Evolutionary conservation across 1,284 basidiomycete species (phyloP).

Genomic region (Cryptococcus sp.): DNA sequence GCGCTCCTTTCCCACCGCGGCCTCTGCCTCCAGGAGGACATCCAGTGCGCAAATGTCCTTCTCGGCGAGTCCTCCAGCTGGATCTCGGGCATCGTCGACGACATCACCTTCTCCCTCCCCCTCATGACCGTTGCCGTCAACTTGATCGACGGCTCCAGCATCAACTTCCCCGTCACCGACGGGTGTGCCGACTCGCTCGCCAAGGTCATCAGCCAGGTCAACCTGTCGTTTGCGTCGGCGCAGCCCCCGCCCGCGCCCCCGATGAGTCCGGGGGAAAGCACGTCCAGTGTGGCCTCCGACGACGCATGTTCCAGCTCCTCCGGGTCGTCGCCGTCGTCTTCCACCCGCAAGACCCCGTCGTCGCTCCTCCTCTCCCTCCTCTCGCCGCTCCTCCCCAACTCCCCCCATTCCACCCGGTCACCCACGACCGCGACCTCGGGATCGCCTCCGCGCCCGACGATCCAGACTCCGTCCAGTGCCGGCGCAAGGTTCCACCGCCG

Average conservation of each 20-base stretch:
- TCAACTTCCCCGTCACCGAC: constrained; percentile 34
- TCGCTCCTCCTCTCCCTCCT: constrained; percentile 44
- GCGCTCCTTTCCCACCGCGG: constrained; percentile 47
- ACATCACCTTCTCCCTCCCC: constrained; percentile 48
- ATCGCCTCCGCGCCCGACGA: constrained; percentile 12
- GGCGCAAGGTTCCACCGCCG: constrained; percentile 59
- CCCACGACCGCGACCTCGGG: constrained; percentile 5
- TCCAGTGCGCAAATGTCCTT: constrained; percentile 48
- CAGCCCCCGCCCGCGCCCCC: constrained; percentile 22
- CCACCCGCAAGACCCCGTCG: constrained; percentile 33
- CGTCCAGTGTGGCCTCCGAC: constrained; percentile 24
- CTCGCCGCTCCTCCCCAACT: constrained; percentile 39
- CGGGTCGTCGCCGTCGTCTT: constrained; percentile 10
- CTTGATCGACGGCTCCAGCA: constrained; percentile 42
- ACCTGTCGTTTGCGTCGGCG: constrained; percentile 38
- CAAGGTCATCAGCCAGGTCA: constrained; percentile 47
- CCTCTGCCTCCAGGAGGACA: constrained; percentile 45
- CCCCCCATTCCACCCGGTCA: background rate
- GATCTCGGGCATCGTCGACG: constrained; percentile 48
- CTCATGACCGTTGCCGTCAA: constrained; percentile 37
- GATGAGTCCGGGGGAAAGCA: constrained; percentile 18
- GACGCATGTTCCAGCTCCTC: background rate
- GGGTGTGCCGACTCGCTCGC: constrained; percentile 32
- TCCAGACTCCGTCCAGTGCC: constrained; percentile 13
- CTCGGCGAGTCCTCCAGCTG: constrained; percentile 50